Evolutionary conservation across 805 yeast species (phyloP).

Genomic region (Saturnispora diversa): DNA sequence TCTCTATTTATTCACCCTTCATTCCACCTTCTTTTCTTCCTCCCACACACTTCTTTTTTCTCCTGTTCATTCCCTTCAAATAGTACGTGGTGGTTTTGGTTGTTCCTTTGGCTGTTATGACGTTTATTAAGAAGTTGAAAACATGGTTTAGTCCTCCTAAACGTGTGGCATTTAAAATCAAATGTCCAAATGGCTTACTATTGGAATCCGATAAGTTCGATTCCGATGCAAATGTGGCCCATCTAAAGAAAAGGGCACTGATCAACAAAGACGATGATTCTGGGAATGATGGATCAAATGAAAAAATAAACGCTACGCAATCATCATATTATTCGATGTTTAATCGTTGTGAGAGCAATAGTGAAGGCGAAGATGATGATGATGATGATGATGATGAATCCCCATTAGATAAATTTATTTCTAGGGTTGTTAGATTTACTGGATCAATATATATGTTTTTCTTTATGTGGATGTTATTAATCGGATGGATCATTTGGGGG

Average conservation of each 20-base stretch:
- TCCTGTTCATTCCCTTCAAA: neutral
- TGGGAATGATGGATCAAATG: too few species aligned
- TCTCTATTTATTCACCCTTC: too few species aligned
- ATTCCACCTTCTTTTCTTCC: too few species aligned
- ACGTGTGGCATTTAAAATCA: neutral
- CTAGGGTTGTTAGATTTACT: conserved; percentile 14
- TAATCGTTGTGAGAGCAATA: too few species aligned
- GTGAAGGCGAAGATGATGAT: too few species aligned
- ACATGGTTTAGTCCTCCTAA: neutral
- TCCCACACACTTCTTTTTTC: too few species aligned
- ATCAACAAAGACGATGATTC: too few species aligned
- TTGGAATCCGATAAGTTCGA: neutral
- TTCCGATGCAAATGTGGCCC: conserved; percentile 2
- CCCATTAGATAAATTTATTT: conserved; percentile 12
- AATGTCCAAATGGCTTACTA: neutral
- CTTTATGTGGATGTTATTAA: conserved; percentile 22
- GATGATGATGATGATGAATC: too few species aligned
- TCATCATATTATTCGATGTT: too few species aligned
- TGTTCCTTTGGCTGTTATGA: neutral
- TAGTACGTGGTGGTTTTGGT: neutral
- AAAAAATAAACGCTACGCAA: too few species aligned
- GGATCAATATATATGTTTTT: conserved; percentile 20
- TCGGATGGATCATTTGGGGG: conserved; percentile 21
- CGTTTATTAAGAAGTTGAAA: neutral
- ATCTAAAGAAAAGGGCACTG: too few species aligned